Evolutionary conservation across 371 early-diverging fungal genomes (phyloP), one percentile per base, ranked within the genome.

Genomic region (Mortierella sp.): DNA sequence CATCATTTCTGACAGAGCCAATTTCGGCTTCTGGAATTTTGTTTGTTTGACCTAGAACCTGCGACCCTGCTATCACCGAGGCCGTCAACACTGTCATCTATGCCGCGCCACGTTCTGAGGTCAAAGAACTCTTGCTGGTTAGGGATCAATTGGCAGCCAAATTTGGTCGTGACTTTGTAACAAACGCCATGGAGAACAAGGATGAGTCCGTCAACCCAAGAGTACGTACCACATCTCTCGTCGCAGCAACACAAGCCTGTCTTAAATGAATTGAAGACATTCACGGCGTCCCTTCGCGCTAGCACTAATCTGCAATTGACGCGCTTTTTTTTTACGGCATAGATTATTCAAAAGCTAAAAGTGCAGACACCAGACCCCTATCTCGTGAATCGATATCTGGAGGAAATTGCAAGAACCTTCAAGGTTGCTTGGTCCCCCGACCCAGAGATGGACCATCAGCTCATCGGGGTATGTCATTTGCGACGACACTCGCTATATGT

Each of bases 71-170:
- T 59, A 95, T 98, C 57, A 86, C 88, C 6, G 98, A 97, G 81
- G 97, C 98, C 4, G 96, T 98, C 1, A 91, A 95, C 74, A 96
- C 97, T 0, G 82, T 98, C 57, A 94, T 97, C 37, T 98, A 97
- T 90, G 96, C 98, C 5, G 95, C 98, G 28, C 93, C 96, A 0
- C 90, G 98, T 40, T 89, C 91, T 26, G 96, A 98, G 71, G 95
- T 96, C 69, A 95, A 96, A 81, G 99, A 98, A 83, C 91, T 98
- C n/a, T 76, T 87, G 34, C 69, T 88, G 55, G 93, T 94, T 88
- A 91, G 97, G 67, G 97, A 97, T 73, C 95, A 95, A 78, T 86
- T 98, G 71, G 92, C 92, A 13, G 88, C 89, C 34, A 96, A 97
- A 84, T 97, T 91, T 88, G 98, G 98, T 26, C 93, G 93, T 54